Base-by-base conservation (phyloP, 2,329 filamentous ascomycete genomes). In the Alternaria sp. region DNA sequence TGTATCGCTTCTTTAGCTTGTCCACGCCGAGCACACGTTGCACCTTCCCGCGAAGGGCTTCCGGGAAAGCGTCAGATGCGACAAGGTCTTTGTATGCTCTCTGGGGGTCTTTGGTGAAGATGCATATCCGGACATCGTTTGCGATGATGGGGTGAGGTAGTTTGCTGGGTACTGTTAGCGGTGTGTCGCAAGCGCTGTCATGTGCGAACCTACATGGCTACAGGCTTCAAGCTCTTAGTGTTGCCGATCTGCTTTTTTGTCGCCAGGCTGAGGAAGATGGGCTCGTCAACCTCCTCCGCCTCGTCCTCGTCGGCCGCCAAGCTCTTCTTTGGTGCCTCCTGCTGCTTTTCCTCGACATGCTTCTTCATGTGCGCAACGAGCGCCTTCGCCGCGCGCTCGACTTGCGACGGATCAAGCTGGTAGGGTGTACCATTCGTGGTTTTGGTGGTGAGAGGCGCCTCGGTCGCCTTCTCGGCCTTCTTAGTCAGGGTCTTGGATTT, bases 61-160 rank as follows among this genome's bases (percentile, higher is more conserved):
- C 70, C 26, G 86, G 82, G 73, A 83, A 85, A 38, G 88, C 86
- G 42, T 90, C 86, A 56, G 90, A 87, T 52, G 88, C 89, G 65
- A 97, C 86, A 46, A 96, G 85, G 79, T 98, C 90, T 84, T 98
- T 98, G 86, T 95, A 96, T 55, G 88, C 86, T 66, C 93, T 88
- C 84, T 97, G 93, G 2, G 89, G 88, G 68, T 90, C 88, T 69
- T 93, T 92, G 57, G 90, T 92, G 79, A 97, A 96, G 62, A 97
- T 84, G 81, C 94, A 97, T 79, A 97, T 85, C 70, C 88, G 90
- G 58, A 88, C 82, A 57, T 86, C 86, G 57, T 86, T 81, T 66
- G 88, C 86, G 65, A 86, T 89, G 64, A 96, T 86, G 9, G 91
- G 84, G 80, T 96, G 89, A 48, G 93, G 92, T 54, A 96, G 83